Evolutionary conservation across 768 basidiomycete species (phyloP), one percentile per base, ranked within the genome.

Genomic region (Lactarius sanguifluus): DNA sequence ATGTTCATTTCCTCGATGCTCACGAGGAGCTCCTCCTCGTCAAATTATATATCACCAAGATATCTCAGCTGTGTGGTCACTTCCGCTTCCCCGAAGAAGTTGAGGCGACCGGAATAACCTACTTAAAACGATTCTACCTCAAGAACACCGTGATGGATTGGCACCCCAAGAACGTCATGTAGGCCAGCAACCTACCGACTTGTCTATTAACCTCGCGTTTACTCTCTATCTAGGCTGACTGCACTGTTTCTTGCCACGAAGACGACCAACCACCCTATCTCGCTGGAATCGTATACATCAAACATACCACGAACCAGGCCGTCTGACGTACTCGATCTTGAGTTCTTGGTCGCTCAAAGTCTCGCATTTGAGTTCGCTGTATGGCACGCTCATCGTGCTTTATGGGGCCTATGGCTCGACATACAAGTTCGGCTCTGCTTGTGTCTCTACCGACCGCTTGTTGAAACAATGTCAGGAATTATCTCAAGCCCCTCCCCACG

Each of bases 141-240:
- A 91, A 91, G 78, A 98, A 98, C 74, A 98, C 96, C 2, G 94
- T 95, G 61, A 98, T 98, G 95, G 97, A 98, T 75, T 98, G 94
- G 89, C 97, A 98, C 79, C 97, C 97, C 0, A 96, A 96, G 78
- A 95, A 93, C 73, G 93, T 99, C 73, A 99, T 99, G 97, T 97
- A 73, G 58, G 89, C 77, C 10, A 15, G n/a, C 45, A 15, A 32
- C 10, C 30, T 13, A 57, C 36, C n/a, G 20, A 41, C 60, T 40
- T 38, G 28, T 60, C 40, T 54, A 16, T 25, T 25, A 60, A 52
- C 28, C 34, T 18, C n/a, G 9, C 45, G 43, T 57, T 64, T 28
- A 69, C 15, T 57, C 25, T 65, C 32, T 57, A 57, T 54, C 25
- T 70, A 99, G 96, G 96, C 81, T 98, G 59, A 98, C 97, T 0